These are phyloP conservation scores for Penicillium sp. DNA, from an alignment of 2,329 filamentous ascomycete species.

Conservation along the genomic window DNA sequence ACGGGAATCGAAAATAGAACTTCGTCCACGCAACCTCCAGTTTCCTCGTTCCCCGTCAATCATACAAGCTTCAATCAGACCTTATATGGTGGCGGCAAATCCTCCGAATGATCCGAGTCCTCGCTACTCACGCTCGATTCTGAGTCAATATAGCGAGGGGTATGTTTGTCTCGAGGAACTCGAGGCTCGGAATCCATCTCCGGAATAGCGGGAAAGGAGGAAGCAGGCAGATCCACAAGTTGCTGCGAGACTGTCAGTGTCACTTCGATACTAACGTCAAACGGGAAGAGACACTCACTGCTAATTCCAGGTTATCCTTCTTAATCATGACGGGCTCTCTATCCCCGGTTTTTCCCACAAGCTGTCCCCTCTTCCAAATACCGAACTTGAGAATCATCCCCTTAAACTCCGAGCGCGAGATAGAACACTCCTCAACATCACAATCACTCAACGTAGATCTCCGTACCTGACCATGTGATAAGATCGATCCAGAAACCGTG, in stretches of 20 bases:
- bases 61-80: not conserved
- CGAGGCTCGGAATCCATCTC: not conserved
- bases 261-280: not conserved
- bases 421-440: conserved; percentile 21
- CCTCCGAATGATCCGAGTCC: not conserved
- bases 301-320: not conserved
- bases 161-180: not conserved
- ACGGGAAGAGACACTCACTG: not conserved
- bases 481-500: conserved; percentile 5
- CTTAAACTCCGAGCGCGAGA: conserved; percentile 19
- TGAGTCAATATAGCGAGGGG: not conserved
- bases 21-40: not conserved
- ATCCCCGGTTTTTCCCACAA: conserved; percentile 20
- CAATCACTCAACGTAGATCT: conserved; percentile 18
- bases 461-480: conserved; percentile 12
- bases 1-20: not conserved
- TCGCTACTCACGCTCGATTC: not conserved
- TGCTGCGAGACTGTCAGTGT: not conserved
- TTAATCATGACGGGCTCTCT: conserved; percentile 15
- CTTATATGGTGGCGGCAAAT: conserved; percentile 8
- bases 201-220: not conserved
- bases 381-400: conserved; percentile 26
- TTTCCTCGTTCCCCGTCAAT: not conserved
- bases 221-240: not conserved
- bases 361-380: conserved; percentile 25